A percentile compares a stretch with the other conserved stretches of the same genome.
phyloP scores from a whole-genome alignment of 163 green algal genomes.

The Chlamydomonas reinhardtii region DNA sequence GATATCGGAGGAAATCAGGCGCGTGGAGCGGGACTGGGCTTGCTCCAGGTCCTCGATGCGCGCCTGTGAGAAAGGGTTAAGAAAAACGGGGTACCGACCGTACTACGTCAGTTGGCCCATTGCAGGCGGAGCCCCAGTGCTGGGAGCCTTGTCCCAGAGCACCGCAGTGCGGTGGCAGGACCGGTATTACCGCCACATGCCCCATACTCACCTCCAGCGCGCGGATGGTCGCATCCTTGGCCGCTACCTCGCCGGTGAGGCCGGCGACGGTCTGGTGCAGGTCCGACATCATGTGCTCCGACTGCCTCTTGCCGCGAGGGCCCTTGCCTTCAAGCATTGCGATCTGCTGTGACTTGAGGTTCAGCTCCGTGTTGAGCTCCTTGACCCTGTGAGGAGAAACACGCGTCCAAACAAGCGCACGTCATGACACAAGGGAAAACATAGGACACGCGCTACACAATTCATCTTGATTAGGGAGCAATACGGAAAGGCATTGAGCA shows the following conservation, averaged over 20 bases:
- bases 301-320: background rate
- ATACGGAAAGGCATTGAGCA: too few species aligned
- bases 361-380: slow-evolving; percentile 1
- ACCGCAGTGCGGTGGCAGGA: too few species aligned
- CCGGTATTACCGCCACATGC: too few species aligned
- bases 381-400: slow-evolving; percentile 12
- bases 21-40: slow-evolving; percentile 11
- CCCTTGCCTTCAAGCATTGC: background rate
- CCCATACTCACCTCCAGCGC: background rate
- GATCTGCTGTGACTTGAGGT: slow-evolving; percentile 13
- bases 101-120: too few species aligned
- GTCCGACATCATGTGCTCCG: background rate
- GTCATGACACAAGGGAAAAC: too few species aligned
- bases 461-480: too few species aligned
- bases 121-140: too few species aligned
- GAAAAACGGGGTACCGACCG: too few species aligned
- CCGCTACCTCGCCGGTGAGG: slow-evolving; percentile 4
- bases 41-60: slow-evolving; percentile 31
- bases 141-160: too few species aligned
- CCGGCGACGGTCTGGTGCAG: slow-evolving; percentile 13
- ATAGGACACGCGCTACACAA: too few species aligned
- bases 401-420: too few species aligned
- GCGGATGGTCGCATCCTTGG: slow-evolving; percentile 15
- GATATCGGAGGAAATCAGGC: background rate
- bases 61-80: background rate